Percentiles rank a stretch among this genome's conserved stretches.
Evolutionary conservation across 2,329 filamentous ascomycete genomes (phyloP).

Genomic region (Nannizziopsis barbatae): DNA sequence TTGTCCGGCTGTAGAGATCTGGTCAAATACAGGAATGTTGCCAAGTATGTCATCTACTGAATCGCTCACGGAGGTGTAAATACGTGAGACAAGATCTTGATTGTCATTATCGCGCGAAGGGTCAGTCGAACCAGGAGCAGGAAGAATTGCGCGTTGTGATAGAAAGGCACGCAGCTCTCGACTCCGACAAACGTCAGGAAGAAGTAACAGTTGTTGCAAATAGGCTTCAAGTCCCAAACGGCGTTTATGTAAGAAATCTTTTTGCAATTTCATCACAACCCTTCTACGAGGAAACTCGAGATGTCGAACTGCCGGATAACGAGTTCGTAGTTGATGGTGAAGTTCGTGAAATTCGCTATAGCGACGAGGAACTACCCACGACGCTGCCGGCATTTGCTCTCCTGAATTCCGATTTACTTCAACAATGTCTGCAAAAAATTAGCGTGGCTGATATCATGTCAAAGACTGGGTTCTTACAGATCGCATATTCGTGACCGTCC

Average conservation of each 20-base stretch:
- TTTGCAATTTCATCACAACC: constrained; percentile 92
- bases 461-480: constrained; percentile 47
- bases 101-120: constrained; percentile 54
- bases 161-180: constrained; percentile 85
- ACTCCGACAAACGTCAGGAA: constrained; percentile 89
- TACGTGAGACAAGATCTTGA: constrained; percentile 73
- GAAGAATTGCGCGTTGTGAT: constrained; percentile 70
- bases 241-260: constrained; percentile 86
- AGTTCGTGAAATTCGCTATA: constrained; percentile 97
- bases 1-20: constrained; percentile 83
- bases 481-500: constrained; percentile 82
- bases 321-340: constrained; percentile 72
- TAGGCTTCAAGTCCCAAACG: constrained; percentile 76
- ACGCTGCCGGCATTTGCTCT: constrained; percentile 92
- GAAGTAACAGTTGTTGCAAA: constrained; percentile 63
- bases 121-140: constrained; percentile 46
- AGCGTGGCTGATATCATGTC: constrained; percentile 26
- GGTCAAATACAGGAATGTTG: constrained; percentile 89
- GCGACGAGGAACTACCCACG: constrained; percentile 81
- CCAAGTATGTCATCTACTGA: constrained; percentile 97
- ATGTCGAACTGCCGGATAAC: constrained; percentile 76
- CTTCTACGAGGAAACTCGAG: constrained; percentile 86
- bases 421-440: constrained; percentile 52
- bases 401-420: constrained; percentile 84
- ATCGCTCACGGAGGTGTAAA: constrained; percentile 94